Evolutionary conservation across 257 asterid genomes (phyloP), one percentile per base, ranked within the genome.

Genomic region (Salvia miltiorrhiza): DNA sequence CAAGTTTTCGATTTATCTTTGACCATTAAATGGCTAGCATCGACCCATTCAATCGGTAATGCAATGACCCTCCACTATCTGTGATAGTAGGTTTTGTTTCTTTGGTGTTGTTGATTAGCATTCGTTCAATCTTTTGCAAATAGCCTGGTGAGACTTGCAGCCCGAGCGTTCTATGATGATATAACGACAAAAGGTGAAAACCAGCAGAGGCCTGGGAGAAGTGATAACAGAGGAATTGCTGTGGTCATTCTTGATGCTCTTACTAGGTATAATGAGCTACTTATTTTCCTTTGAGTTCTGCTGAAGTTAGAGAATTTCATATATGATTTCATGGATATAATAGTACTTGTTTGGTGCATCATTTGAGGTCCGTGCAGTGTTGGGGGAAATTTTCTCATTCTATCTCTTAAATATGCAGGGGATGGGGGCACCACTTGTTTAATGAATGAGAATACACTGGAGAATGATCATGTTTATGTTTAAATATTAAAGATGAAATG

Each of bases 241-340:
- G 99, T 94, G 26, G 97, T 94, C 49, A 82, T 94, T 78, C 92
- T 91, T 63, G 99, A 94, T 78, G 97, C 97, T 43, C 96, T 94
- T 63, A 94, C 99, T 32, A 84, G 96, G 98, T 89, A 37, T 37
- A 81, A 41, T 57, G 43, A 28, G 13, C 16, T 12, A 56, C 11
- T 44, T 17, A 16, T n/a, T 16, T 14, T 21, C 47, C 59, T 56
- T 43, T 8, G 20, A 19, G 40, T 30, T 37, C 64, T 69, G 30
- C 37, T 33, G 41, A 52, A 21, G 2, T 20, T 28, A 8, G 37
- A 49, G 23, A 24, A 19, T 19, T 63, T 69, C 12, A 21, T 49
- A 8, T 49, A 10, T 19, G 45, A 37, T 20, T 26, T 58, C 57
- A 35, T 62, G 19, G 65, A 37, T 41, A 4, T 41, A 37, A 3